A percentile compares a stretch with the other conserved stretches of the same genome.
These are phyloP conservation scores for Eucalyptus guilfoylei DNA, from an alignment of 345 rosid species.

Conservation along the genomic window DNA sequence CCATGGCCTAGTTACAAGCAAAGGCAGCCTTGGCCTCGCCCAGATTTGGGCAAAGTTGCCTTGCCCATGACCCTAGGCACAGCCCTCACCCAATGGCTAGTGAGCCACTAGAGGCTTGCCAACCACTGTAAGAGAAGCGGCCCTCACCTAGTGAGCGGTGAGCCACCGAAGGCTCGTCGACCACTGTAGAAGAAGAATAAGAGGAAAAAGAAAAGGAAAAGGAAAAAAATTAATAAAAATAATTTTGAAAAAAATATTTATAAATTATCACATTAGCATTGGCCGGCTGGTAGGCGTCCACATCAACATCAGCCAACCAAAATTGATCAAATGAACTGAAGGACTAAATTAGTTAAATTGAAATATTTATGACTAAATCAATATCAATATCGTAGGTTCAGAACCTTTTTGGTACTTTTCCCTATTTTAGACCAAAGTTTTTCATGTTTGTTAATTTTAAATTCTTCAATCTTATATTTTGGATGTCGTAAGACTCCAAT, in stretches of 20 bases:
- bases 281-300: rapidly evolving
- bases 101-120: no score
- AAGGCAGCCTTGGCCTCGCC: rapidly evolving
- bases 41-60: rapidly evolving
- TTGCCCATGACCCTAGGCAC: rapidly evolving
- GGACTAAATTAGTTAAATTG: rapidly evolving
- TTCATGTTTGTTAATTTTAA: neutral
- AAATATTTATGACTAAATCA: no score
- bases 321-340: rapidly evolving
- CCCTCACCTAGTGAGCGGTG: rapidly evolving
- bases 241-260: rapidly evolving
- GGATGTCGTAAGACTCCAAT: neutral
- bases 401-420: rapidly evolving
- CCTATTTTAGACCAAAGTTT: neutral
- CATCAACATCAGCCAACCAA: rapidly evolving
- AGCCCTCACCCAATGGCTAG: rapidly evolving
- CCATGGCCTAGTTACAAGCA: rapidly evolving
- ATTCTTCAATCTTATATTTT: neutral
- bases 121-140: rapidly evolving
- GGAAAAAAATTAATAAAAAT: no score
- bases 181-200: no score
- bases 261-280: rapidly evolving
- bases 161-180: rapidly evolving
- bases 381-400: rapidly evolving
- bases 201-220: rapidly evolving